phyloP scores from a whole-genome alignment of 441 rosid species.

The Eruca vesicaria region DNA sequence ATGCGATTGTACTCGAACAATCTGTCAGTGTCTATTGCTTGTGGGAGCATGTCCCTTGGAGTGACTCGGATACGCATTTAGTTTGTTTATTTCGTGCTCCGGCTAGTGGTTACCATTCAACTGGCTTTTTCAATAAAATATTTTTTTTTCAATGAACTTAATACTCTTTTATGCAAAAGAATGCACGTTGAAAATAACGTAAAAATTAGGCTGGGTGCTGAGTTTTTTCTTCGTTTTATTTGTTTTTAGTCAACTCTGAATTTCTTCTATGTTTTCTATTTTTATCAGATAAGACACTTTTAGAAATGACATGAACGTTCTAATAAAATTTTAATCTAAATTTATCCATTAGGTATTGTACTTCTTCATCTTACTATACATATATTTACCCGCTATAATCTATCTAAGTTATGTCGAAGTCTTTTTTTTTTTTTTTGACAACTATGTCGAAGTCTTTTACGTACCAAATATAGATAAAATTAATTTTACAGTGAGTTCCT shows the following conservation, averaged over 20 bases:
- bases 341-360: too few species aligned
- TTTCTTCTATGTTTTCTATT: neutral
- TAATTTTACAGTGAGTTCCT: constrained; percentile 6
- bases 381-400: too few species aligned
- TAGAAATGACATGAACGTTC: neutral
- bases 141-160: neutral
- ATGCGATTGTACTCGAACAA: constrained; percentile 26
- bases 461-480: constrained; percentile 14
- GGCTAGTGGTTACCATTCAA: constrained; percentile 24
- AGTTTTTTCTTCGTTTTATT: neutral
- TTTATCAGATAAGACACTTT: neutral
- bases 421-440: neutral
- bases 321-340: too few species aligned
- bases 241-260: neutral
- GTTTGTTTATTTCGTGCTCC: constrained; percentile 16
- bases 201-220: constrained; percentile 7
- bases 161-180: constrained; percentile 21
- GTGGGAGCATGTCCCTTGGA: constrained; percentile 41
- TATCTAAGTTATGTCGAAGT: neutral
- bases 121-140: neutral
- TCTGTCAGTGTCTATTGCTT: constrained; percentile 33
- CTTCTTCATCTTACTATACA: too few species aligned
- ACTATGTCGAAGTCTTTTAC: constrained; percentile 7
- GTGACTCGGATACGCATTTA: constrained; percentile 36
- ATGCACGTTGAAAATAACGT: constrained; percentile 32